phyloP scores from a whole-genome alignment of 1,284 basidiomycete species.

The Prillingera fragicola region DNA sequence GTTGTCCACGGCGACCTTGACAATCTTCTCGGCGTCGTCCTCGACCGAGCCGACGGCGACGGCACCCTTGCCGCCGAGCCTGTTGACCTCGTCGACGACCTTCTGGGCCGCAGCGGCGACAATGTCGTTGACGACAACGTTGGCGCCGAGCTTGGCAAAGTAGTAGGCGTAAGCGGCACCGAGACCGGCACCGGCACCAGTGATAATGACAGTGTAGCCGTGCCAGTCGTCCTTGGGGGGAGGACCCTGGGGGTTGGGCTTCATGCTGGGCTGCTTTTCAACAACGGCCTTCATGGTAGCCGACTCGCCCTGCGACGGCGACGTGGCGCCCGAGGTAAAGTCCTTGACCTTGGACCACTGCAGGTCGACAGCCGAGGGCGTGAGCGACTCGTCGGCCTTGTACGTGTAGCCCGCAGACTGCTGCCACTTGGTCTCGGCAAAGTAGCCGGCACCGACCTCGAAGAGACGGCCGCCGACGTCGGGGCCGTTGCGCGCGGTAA shows the following conservation, averaged over 20 bases:
- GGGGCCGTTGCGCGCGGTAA: slow-evolving; percentile 54
- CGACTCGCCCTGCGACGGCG: slow-evolving; percentile 68
- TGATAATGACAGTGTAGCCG: slow-evolving; percentile 87
- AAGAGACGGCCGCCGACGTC: slow-evolving; percentile 83
- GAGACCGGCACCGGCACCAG: slow-evolving; percentile 87
- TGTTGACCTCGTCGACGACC: slow-evolving; percentile 80
- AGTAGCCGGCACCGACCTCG: slow-evolving; percentile 89
- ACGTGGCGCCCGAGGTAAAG: slow-evolving; percentile 62
- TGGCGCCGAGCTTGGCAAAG: slow-evolving; percentile 86
- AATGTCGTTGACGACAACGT: slow-evolving; percentile 95
- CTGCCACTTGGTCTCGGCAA: slow-evolving; percentile 90
- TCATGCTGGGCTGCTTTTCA: slow-evolving; percentile 13
- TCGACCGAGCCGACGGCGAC: slow-evolving; percentile 79
- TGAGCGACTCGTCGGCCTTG: slow-evolving; percentile 84
- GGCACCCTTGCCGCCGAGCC: slow-evolving; percentile 84
- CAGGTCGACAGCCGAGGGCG: slow-evolving; percentile 85
- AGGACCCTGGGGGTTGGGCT: slow-evolving; percentile 36
- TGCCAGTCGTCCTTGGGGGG: slow-evolving; percentile 72
- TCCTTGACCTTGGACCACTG: slow-evolving; percentile 78
- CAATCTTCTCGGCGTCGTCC: slow-evolving; percentile 77
- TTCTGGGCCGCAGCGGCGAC: slow-evolving; percentile 73
- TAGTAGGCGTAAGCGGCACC: slow-evolving; percentile 87
- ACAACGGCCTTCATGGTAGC: slow-evolving; percentile 53
- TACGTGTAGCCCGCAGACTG: slow-evolving; percentile 78
- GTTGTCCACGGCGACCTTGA: slow-evolving; percentile 77